phyloP scores from a whole-genome alignment of 192 early-diverging fungal genomes.

The Endogone sp. region DNA sequence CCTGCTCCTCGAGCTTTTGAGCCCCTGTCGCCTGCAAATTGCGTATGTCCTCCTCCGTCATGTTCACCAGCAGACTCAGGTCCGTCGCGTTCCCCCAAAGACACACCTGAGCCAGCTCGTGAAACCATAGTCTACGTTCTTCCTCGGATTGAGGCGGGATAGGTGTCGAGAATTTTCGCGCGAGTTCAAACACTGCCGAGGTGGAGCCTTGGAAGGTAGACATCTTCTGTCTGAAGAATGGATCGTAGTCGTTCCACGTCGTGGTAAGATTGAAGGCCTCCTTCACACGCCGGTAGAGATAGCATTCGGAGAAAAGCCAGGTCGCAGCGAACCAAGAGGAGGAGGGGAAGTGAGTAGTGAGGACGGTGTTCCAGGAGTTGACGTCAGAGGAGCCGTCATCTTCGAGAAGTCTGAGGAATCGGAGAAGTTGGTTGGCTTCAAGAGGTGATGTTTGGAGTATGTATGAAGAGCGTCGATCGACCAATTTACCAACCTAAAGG shows the following conservation, averaged over 20 bases:
- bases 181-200: slow-evolving; percentile 61
- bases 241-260: slow-evolving; percentile 70
- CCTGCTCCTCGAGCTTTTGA: slow-evolving; percentile 38
- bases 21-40: slow-evolving; percentile 54
- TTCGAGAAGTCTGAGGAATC: slow-evolving; percentile 39
- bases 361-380: slow-evolving; percentile 59
- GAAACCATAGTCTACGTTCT: slow-evolving; percentile 44
- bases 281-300: slow-evolving; percentile 72
- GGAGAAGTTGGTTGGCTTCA: too few species aligned
- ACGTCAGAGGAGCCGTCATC: slow-evolving; percentile 54
- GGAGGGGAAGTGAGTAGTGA: slow-evolving; percentile 45
- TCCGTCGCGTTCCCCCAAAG: slow-evolving; percentile 93
- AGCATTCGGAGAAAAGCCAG: slow-evolving; percentile 85
- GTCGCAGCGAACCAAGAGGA: slow-evolving; percentile 72
- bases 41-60: slow-evolving; percentile 61
- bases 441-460: too few species aligned
- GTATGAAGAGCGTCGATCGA: not conserved
- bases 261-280: slow-evolving; percentile 50
- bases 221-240: slow-evolving; percentile 66
- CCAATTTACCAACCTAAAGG: slow-evolving; percentile 31
- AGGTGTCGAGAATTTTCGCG: slow-evolving; percentile 31
- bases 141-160: slow-evolving; percentile 19
- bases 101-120: slow-evolving; percentile 68
- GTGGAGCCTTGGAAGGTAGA: slow-evolving; percentile 65
- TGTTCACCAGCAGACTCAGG: slow-evolving; percentile 71